Base-by-base conservation (phyloP, 2,329 filamentous ascomycete genomes). In the Xylariaceae sp. region DNA sequence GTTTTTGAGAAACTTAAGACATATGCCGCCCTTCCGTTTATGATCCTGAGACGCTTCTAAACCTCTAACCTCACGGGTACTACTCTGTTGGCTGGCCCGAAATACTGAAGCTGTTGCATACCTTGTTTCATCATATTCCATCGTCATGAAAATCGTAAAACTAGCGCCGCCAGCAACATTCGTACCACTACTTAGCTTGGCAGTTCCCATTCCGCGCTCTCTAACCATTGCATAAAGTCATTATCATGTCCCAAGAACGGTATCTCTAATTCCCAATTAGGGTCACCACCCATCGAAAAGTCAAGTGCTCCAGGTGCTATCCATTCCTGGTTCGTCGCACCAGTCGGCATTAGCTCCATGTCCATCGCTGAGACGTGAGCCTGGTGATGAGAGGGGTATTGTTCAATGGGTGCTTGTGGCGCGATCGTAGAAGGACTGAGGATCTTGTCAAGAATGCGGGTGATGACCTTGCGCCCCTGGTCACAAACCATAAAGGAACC, bases 211-310 rank as follows among this genome's bases (percentile, higher is more conserved):
- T 65, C 61, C 48, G 62, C 56, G 25, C 55, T 59, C 40, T 65
- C 63, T 2, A 67, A 54, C 64, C 60, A 66, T 23, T 63, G 59
- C 56, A 65, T 61, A 20, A 66, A 65, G 37, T 66, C 63, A 17
- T 53, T 56, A 17, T 66, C 64, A 37, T 62, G 53, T 2, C 58
- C 61, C 21, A 64, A 42, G 35, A 63, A 56, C 0, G 62, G 58
- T 6, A 55, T 52, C 4, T 64, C 62, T 4, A 60, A 54, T 0
- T 53, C 58, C 21, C 61, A 57, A 17, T 61, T 59, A 1, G 55
- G 42, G 33, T 64, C 60, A 3, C 45, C 22, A 3, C 10, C 41
- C 45, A 55, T 56, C 3, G 52, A 44, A 6, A 54, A 55, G 10
- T 58, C 58, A 5, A 54, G 43, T 17, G 54, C 47, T 5, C 58